Percentiles rank a stretch among this genome's conserved stretches.
Evolutionary conservation across 2,329 filamentous ascomycete genomes (phyloP).

Genomic region (Clonostachys rosea): DNA sequence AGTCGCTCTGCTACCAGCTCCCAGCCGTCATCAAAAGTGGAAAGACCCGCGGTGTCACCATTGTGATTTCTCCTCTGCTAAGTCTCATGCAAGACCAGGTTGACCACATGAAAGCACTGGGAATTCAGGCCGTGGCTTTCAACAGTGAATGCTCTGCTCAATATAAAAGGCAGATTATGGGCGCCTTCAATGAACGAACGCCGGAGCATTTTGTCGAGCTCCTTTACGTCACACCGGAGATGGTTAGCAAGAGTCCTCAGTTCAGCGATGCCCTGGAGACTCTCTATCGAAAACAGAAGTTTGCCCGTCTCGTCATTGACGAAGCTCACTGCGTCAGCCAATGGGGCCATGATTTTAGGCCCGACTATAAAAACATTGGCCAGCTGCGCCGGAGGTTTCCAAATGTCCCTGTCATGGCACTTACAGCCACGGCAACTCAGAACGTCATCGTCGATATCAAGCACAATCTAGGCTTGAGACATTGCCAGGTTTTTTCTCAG

Average conservation of each 20-base stretch:
- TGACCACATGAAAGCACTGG: constrained; percentile 67
- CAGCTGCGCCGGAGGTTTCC: constrained; percentile 68
- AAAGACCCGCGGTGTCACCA: constrained; percentile 77
- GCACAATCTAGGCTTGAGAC: constrained; percentile 78
- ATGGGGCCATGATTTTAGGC: constrained; percentile 97
- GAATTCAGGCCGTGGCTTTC: constrained; percentile 76
- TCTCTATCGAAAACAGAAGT: constrained; percentile 65
- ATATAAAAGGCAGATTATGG: constrained; percentile 63
- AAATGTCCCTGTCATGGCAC: constrained; percentile 83
- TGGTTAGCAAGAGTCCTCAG: constrained; percentile 76
- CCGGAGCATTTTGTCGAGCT: constrained; percentile 79
- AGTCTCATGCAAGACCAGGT: constrained; percentile 99
- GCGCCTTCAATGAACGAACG: constrained; percentile 53
- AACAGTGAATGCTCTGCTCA: constrained; percentile 69
- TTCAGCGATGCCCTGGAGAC: constrained; percentile 63
- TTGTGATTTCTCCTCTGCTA: constrained; percentile 91
- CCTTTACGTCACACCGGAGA: constrained; percentile 94
- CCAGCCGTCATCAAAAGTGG: constrained; percentile 81
- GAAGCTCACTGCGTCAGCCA: constrained; percentile 99
- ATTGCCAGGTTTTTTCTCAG: constrained; percentile 77
- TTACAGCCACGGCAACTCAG: constrained; percentile 91
- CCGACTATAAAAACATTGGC: constrained; percentile 87
- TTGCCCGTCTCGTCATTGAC: constrained; percentile 92
- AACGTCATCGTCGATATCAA: constrained; percentile 91
- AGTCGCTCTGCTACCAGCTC: constrained; percentile 94